Base-by-base conservation (phyloP, 495 filamentous ascomycete species). In the Glutinoglossum americanum region DNA sequence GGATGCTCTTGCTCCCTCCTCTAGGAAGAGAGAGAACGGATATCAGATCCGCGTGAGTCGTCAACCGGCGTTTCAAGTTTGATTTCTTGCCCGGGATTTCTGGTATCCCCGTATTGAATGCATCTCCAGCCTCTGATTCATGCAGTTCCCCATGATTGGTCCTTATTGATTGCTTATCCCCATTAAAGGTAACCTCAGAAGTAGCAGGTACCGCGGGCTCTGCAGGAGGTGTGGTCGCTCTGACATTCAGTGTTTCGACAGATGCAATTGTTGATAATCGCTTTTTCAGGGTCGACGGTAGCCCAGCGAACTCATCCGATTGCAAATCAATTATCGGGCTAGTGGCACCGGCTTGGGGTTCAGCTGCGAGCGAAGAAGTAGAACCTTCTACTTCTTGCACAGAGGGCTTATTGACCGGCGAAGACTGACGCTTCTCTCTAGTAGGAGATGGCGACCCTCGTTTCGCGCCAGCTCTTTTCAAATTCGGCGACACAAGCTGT, bases 31-130 rank as follows among this genome's bases (percentile, higher is more conserved):
- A 97, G 7, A 97, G 73, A 26, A 95, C 86, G 8, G 92, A 96
- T 41, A 97, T 85, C 17, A 97, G 73, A 67, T 97, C 93, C 13
- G 87, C 87, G 69, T 96, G 88, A 45, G 87, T 95, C 1, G 93
- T 92, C 17, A 92, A 76, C 58, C 84, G 77, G 62, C 87, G 79
- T 63, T 85, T 88, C 26, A 85, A 63, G 59, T 76, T 69, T 13
- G 72, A 63, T 60, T 67, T 72, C 49, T 68, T 39, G 54, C 41
- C 25, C 41, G 33, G 54, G 15, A 39, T 56, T 7, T 65, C 35
- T 60, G 13, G 11, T 58, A 62, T 61, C 11, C 64, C 55, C 27
- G 60, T 19, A 56, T 62, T 60, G 39, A 64, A 59, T 11, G 59
- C 59, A 25, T 62, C 61, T 1, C 58, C 58, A 58, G 60, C 37